phyloP scores from a whole-genome alignment of 2,329 filamentous ascomycete species.

The Coniochaeta ligniaria region DNA sequence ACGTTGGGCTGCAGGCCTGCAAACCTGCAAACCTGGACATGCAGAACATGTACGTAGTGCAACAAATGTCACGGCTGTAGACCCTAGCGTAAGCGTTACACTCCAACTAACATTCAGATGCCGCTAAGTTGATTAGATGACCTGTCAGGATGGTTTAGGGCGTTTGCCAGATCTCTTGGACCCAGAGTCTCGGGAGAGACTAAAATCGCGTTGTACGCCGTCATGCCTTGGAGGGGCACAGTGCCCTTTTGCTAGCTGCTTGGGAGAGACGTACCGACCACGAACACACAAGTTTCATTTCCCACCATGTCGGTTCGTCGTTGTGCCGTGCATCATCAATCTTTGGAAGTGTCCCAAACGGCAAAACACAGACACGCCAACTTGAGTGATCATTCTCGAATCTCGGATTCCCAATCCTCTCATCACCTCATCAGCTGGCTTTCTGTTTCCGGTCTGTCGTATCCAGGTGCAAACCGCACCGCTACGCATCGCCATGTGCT shows the following conservation, averaged over 20 bases:
- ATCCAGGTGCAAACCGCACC: neutral
- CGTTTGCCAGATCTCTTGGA: constrained; percentile 30
- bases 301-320: neutral
- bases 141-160: constrained; percentile 17
- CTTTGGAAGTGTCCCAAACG: neutral
- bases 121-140: constrained; percentile 7
- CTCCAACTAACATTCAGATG: constrained; percentile 5
- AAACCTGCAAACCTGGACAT: too few relatives aligned
- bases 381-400: neutral
- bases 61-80: neutral
- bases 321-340: neutral
- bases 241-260: constrained; percentile 12
- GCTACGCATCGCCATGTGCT: neutral
- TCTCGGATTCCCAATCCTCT: neutral
- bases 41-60: too few relatives aligned
- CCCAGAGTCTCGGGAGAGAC: constrained; percentile 29
- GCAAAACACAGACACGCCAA: neutral
- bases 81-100: neutral
- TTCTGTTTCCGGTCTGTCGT: neutral
- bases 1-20: too few relatives aligned
- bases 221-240: constrained; percentile 20
- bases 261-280: neutral
- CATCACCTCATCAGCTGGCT: neutral
- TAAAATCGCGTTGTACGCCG: constrained; percentile 23
- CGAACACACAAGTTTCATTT: too few relatives aligned